phyloP scores from a whole-genome alignment of 805 yeast species.

The Lipomyces chichibuensis region DNA sequence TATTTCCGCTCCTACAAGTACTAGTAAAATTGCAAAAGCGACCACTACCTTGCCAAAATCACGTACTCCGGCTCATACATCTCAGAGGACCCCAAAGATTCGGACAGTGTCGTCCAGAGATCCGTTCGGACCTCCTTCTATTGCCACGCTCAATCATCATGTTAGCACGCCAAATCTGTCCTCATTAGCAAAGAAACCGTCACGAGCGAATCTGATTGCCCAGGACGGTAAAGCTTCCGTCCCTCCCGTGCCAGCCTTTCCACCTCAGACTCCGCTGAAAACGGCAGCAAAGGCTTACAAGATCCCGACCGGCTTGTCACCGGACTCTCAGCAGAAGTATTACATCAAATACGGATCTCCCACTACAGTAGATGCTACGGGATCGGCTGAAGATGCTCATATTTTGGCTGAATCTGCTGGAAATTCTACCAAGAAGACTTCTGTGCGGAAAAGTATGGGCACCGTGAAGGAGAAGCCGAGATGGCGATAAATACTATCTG shows the following conservation, averaged over 20 bases:
- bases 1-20: slow-evolving; percentile 16
- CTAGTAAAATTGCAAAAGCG: slow-evolving; percentile 12
- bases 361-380: slow-evolving; percentile 5
- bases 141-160: slow-evolving; percentile 22
- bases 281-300: slow-evolving; percentile 4
- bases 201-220: slow-evolving; percentile 2
- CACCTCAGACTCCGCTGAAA: slow-evolving; percentile 3
- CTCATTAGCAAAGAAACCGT: slow-evolving; percentile 2
- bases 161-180: slow-evolving; percentile 32
- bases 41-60: background rate
- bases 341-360: slow-evolving; percentile 22
- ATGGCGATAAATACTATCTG: slow-evolving; percentile 17
- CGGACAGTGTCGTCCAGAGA: slow-evolving; percentile 10
- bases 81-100: background rate
- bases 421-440: background rate
- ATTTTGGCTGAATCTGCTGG: background rate
- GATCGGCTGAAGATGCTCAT: background rate
- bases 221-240: background rate
- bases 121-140: slow-evolving; percentile 19
- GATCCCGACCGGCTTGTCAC: slow-evolving; percentile 20
- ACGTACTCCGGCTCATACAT: background rate
- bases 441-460: slow-evolving; percentile 26
- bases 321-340: slow-evolving; percentile 21
- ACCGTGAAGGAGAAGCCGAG: slow-evolving; percentile 23
- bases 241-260: slow-evolving; percentile 10